phyloP scores from a whole-genome alignment of 768 basidiomycete species.

The Leccinum uliginosum region DNA sequence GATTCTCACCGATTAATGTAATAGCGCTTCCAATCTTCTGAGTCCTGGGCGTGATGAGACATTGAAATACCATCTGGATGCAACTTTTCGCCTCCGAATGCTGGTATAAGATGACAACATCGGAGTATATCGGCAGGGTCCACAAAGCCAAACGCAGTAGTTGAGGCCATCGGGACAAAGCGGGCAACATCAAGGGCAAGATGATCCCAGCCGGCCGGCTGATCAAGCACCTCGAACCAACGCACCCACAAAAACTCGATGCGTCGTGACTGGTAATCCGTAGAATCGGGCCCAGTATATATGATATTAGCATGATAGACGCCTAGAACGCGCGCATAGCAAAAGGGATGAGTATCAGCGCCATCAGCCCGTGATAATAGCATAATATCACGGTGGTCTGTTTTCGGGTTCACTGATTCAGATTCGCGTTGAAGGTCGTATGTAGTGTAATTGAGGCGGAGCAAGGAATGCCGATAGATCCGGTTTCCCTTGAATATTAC shows the following conservation, averaged over 20 bases:
- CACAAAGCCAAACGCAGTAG: background rate
- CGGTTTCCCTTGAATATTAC: background rate
- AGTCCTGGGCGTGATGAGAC: too few species aligned
- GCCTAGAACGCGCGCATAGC: background rate
- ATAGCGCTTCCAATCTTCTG: too few species aligned
- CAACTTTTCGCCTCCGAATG: too few species aligned
- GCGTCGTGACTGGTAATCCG: background rate
- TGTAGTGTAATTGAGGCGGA: background rate
- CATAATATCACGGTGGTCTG: background rate
- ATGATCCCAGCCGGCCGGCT: background rate
- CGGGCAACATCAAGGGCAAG: background rate
- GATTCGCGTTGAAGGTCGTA: background rate
- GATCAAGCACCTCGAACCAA: background rate
- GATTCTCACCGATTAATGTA: too few species aligned
- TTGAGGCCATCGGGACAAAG: background rate
- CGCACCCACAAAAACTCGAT: background rate
- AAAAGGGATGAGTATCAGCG: background rate
- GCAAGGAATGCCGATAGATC: background rate
- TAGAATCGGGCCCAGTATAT: background rate
- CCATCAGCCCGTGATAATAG: background rate
- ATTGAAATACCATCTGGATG: too few species aligned
- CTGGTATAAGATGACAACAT: background rate
- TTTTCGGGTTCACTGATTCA: background rate
- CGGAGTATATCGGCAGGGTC: background rate
- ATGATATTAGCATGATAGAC: background rate